Conservation (phyloP, 257 asterid species). For the Solanum bulbocastanum region DNA sequence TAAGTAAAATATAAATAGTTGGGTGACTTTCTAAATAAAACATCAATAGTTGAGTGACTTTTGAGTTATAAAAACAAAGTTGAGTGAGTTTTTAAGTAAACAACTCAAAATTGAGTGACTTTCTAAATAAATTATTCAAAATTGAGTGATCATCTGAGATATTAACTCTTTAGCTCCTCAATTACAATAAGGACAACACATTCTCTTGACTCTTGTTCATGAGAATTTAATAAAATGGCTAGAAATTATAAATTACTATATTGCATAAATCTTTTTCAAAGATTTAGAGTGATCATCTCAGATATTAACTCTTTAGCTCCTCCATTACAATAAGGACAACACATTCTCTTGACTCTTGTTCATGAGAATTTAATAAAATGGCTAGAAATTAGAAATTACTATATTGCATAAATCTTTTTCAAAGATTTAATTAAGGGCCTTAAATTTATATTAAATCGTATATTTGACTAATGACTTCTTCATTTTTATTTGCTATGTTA, state of each 20-base stretch:
- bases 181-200: not conserved
- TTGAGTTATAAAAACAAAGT: too few species aligned
- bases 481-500: too few species aligned
- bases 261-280: not conserved
- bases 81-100: too few species aligned
- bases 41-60: too few species aligned
- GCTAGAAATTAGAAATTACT: not conserved
- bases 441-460: not conserved
- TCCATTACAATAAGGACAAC: not conserved
- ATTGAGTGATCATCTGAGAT: too few species aligned
- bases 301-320: too few species aligned
- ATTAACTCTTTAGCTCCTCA: too few species aligned
- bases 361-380: not conserved
- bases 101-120: too few species aligned
- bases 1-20: too few species aligned
- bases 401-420: not conserved
- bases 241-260: not conserved
- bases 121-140: too few species aligned
- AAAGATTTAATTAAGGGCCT: not conserved
- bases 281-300: too few species aligned
- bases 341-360: not conserved
- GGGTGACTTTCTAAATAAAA: too few species aligned
- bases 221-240: not conserved
- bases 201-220: not conserved
- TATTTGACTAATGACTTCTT: not conserved